phyloP scores from a whole-genome alignment of 164 flowering plant genomes.

The Vitis labrusca region DNA sequence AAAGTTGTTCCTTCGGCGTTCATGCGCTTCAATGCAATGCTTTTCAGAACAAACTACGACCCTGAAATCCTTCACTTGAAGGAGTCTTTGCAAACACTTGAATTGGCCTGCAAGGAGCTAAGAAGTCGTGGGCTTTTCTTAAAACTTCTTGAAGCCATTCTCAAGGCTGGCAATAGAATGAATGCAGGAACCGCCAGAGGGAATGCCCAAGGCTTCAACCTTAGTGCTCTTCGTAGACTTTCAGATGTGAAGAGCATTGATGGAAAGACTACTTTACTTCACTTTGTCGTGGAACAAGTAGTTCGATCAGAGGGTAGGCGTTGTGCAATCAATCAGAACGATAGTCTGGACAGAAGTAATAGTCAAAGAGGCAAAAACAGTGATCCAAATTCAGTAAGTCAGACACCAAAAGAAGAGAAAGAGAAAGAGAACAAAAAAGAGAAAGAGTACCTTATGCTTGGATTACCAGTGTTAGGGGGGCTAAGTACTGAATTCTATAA shows the following conservation, averaged over 20 bases:
- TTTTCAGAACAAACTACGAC: constrained; percentile 50
- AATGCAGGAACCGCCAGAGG: constrained; percentile 91
- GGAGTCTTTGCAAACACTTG: constrained; percentile 53
- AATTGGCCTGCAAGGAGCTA: constrained; percentile 67
- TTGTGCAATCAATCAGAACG: constrained; percentile 42
- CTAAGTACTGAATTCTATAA: constrained; percentile 57
- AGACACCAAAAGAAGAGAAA: constrained; percentile 28
- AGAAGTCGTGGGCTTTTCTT: constrained; percentile 64
- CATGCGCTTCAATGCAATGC: constrained; percentile 53
- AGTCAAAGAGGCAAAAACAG: constrained; percentile 14
- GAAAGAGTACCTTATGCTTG: constrained; percentile 53
- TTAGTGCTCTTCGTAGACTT: constrained; percentile 61
- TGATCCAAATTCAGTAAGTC: constrained; percentile 14
- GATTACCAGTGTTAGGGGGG: constrained; percentile 62
- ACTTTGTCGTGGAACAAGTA: constrained; percentile 81
- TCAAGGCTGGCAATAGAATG: constrained; percentile 84
- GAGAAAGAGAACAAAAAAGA: constrained; percentile 33
- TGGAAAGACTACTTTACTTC: constrained; percentile 78
- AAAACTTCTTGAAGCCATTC: constrained; percentile 80
- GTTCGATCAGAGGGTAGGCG: constrained; percentile 72
- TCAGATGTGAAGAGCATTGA: constrained; percentile 78
- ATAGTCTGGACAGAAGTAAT: constrained; percentile 24
- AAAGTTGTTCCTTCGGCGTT: constrained; percentile 56
- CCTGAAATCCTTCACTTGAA: constrained; percentile 52
- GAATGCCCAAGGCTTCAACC: constrained; percentile 76